A percentile compares a stretch with the other conserved stretches of the same genome.
Evolutionary conservation across 352 stramenopile genomes (phyloP).

Genomic region (Phytopythium aichiense): DNA sequence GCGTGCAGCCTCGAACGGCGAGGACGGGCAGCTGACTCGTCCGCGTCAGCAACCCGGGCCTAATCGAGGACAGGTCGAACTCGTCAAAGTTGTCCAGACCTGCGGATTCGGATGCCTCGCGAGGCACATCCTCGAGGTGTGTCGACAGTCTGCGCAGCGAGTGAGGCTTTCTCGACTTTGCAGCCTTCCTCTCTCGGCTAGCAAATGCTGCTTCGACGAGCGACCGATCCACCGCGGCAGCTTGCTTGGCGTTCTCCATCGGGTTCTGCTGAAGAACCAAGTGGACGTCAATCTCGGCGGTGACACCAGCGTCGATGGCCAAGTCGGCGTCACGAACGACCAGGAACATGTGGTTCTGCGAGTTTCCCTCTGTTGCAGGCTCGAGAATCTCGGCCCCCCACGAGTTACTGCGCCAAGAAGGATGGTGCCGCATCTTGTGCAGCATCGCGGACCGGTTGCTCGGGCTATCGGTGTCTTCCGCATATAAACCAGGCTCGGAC

Average conservation of each 20-base stretch:
- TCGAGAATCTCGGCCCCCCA: constrained; percentile 64
- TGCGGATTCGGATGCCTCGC: constrained; percentile 35
- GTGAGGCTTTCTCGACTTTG: constrained; percentile 42
- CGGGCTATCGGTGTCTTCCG: constrained; percentile 26
- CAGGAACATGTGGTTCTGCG: constrained; percentile 72
- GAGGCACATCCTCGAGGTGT: constrained; percentile 29
- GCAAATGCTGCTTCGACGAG: constrained; percentile 63
- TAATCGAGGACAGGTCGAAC: constrained; percentile 68
- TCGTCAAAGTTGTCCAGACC: constrained; percentile 75
- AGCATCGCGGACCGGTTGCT: constrained; percentile 34
- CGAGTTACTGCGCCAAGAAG: constrained; percentile 79
- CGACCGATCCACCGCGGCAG: constrained; percentile 24
- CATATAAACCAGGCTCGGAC: constrained; percentile 17
- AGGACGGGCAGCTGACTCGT: constrained; percentile 59
- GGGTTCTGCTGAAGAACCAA: constrained; percentile 60
- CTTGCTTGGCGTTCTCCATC: constrained; percentile 31
- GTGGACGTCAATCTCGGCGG: constrained; percentile 64
- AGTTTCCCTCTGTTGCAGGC: constrained; percentile 28
- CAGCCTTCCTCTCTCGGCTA: constrained; percentile 52
- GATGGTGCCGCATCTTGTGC: constrained; percentile 77
- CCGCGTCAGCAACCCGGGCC: constrained; percentile 26
- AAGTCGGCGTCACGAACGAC: constrained; percentile 69
- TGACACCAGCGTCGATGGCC: constrained; percentile 38
- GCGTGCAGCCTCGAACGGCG: constrained; percentile 74
- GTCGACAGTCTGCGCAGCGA: constrained; percentile 28